phyloP scores from a whole-genome alignment of 176 grass and related monocot species.

The Oryza coarctata region DNA sequence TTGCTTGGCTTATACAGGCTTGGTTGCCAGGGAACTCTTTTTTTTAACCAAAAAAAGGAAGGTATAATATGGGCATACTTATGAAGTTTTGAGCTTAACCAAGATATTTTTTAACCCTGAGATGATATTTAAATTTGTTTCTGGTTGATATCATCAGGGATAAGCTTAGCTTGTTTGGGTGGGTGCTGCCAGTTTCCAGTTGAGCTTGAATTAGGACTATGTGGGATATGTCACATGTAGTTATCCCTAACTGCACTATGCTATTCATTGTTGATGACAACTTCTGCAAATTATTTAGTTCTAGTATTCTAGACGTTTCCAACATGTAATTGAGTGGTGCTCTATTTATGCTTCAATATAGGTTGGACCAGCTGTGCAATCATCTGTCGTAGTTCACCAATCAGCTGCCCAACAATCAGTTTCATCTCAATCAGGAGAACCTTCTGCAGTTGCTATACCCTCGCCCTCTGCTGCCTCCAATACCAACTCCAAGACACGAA shows the following conservation, averaged over 20 bases:
- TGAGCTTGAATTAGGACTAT: constrained; percentile 16
- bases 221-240: constrained; percentile 20
- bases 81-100: background rate
- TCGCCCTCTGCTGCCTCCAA: constrained; percentile 47
- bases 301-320: background rate
- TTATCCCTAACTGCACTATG: background rate
- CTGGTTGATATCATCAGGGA: background rate
- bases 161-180: background rate
- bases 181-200: background rate
- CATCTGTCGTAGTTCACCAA: constrained; percentile 38
- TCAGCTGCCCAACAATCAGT: constrained; percentile 49
- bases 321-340: background rate
- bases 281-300: constrained; percentile 1
- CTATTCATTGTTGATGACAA: background rate
- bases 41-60: background rate
- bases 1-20: background rate
- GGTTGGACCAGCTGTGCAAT: constrained; percentile 46
- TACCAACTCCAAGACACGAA: constrained; percentile 74
- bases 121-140: background rate
- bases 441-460: constrained; percentile 41
- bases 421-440: constrained; percentile 57
- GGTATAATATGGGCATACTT: background rate
- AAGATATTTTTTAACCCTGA: background rate
- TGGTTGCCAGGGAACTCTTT: background rate
- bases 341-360: constrained; percentile 39